A percentile compares a stretch with the other conserved stretches of the same genome.
Conservation (phyloP, 768 basidiomycete genomes). For the Rhodosporidiobolus sp. region DNA sequence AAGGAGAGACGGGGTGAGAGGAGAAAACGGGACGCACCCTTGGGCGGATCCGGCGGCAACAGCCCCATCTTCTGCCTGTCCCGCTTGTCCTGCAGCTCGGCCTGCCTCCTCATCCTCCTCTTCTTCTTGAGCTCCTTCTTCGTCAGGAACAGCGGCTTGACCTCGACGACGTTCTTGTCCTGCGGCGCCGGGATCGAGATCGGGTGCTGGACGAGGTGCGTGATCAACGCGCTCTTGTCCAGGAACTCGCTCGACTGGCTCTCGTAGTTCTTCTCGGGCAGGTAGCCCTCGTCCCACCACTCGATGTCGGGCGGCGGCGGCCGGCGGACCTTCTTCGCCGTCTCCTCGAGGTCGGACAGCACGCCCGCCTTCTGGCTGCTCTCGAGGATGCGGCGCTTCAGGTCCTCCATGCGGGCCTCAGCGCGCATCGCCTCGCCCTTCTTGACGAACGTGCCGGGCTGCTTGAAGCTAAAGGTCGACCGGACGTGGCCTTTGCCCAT, state of each 20-base stretch:
- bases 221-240: conserved; percentile 63
- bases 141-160: conserved; percentile 87
- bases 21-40: conserved; percentile 58
- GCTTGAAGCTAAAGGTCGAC: conserved; percentile 75
- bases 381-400: conserved; percentile 90
- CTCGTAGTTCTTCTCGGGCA: conserved; percentile 75
- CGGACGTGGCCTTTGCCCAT: conserved; percentile 59
- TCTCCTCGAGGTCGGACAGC: conserved; percentile 82
- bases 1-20: background rate
- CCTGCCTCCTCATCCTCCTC: conserved; percentile 79
- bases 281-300: conserved; percentile 92
- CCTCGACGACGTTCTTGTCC: conserved; percentile 72
- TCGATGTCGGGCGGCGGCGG: conserved; percentile 83
- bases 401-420: conserved; percentile 73
- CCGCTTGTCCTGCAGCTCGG: conserved; percentile 87
- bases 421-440: conserved; percentile 54
- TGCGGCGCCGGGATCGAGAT: conserved; percentile 89
- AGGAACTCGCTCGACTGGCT: conserved; percentile 18
- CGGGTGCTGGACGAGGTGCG: conserved; percentile 90
- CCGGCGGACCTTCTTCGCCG: conserved; percentile 75
- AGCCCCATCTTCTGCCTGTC: conserved; percentile 95
- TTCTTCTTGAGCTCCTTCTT: conserved; percentile 93
- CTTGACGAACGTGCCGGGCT: conserved; percentile 75
- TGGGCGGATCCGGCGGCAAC: conserved; percentile 88
- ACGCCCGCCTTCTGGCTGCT: conserved; percentile 88